Conservation (phyloP, 1,139 yeast genomes). For the Suhomyces chickasaworum region DNA sequence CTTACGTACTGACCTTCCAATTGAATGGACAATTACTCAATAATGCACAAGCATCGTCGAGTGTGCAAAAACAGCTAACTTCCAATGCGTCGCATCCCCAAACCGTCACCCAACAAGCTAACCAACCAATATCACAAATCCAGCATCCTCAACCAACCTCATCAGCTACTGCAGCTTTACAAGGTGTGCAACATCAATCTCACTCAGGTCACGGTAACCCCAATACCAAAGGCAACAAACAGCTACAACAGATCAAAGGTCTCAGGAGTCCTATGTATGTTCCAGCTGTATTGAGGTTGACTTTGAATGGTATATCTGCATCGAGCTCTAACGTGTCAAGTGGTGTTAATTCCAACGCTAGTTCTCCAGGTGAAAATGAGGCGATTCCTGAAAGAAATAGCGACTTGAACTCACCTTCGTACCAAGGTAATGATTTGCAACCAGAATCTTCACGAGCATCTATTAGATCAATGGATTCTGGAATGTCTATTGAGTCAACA, state of each 20-base stretch:
- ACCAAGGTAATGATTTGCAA: conserved; percentile 13
- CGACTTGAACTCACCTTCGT: conserved; percentile 3
- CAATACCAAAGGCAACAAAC: conserved; percentile 19
- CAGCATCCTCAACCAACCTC: conserved; percentile 1
- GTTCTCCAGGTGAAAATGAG: conserved; percentile 10
- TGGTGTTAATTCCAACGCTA: conserved; percentile 7
- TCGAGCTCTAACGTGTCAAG: conserved; percentile 6
- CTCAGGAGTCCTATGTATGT: conserved; percentile 84
- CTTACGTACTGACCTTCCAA: conserved; percentile 6
- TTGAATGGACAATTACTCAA: conserved; percentile 1
- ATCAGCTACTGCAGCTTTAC: conserved; percentile 10
- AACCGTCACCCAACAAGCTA: background rate
- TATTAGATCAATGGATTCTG: conserved; percentile 40
- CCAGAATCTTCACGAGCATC: conserved; percentile 30
- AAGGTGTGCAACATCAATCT: background rate
- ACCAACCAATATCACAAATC: background rate
- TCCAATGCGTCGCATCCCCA: background rate
- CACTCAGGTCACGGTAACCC: conserved; percentile 2
- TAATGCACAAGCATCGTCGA: background rate
- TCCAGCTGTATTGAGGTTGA: conserved; percentile 82
- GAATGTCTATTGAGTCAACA: conserved; percentile 33
- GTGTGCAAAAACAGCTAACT: background rate
- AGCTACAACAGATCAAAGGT: conserved; percentile 60
- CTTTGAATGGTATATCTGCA: conserved; percentile 18
- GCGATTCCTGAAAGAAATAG: conserved; percentile 2